Conservation (phyloP, 129 eudicot species). For the Logfia minima region DNA sequence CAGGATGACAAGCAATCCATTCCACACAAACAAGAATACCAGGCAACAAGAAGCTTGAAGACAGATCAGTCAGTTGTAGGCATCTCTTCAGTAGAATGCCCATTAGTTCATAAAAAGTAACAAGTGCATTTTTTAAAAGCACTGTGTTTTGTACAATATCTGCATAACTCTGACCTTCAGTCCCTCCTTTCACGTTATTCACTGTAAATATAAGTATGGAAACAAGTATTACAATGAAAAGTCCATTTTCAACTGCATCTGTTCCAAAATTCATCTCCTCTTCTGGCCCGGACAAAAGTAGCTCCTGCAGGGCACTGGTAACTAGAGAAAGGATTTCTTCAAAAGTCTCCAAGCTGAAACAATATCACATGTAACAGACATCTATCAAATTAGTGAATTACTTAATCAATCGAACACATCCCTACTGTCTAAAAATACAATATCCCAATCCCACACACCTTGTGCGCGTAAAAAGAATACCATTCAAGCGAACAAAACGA, state of each 20-base stretch:
- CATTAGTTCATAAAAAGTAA: constrained; percentile 43
- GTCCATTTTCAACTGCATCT: constrained; percentile 46
- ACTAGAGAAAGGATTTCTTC: constrained; percentile 47
- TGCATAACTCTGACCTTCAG: constrained; percentile 62
- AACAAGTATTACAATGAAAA: constrained; percentile 49
- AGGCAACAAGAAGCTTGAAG: constrained; percentile 50
- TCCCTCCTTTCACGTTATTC: constrained; percentile 48
- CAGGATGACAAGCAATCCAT: constrained; percentile 61
- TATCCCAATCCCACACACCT: constrained; percentile 35
- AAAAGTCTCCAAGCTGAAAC: constrained; percentile 60
- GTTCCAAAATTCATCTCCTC: constrained; percentile 47
- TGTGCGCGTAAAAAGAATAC: constrained; percentile 64
- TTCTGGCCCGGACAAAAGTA: constrained; percentile 53
- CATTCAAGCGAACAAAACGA: constrained; percentile 60
- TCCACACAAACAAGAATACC: constrained; percentile 56
- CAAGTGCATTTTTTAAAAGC: constrained; percentile 44
- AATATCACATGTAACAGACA: neutral
- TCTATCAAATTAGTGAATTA: neutral
- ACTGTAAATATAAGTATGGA: constrained; percentile 56
- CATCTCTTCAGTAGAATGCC: constrained; percentile 48
- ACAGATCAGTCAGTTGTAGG: constrained; percentile 43
- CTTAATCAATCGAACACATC: neutral
- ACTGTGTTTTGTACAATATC: constrained; percentile 54
- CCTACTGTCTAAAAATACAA: neutral
- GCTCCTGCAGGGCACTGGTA: constrained; percentile 42